Base-by-base conservation (phyloP, 495 filamentous ascomycete species). In the Haplographium delicatum region DNA sequence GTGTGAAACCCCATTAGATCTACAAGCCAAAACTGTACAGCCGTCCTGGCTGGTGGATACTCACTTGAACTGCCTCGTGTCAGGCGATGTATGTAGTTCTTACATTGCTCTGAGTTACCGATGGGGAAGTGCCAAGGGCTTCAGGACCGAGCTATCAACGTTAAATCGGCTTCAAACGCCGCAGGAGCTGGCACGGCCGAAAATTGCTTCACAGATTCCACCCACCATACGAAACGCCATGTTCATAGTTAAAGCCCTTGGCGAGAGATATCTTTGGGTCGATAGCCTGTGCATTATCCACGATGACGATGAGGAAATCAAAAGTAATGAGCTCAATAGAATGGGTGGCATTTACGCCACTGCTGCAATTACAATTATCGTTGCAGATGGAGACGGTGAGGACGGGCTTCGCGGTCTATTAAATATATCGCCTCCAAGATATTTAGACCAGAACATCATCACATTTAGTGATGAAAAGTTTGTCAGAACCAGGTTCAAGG, bases 251-350 rank as follows among this genome's bases (percentile, higher is more conserved):
- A n/a, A 26, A 41, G 35, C 50, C 23, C 27, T 63, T 2, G 54
- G 50, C 11, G 26, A 58, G 28, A 25, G 20, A 2, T 65, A 62
- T 44, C 38, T 65, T 15, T 65, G 62, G 63, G 50, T 60, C 9
- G 63, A 65, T 33, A 35, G 39, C 4, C 43, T 65, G 9, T 65
- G 63, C 51, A 62, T 65, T 25, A 19, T 55, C 3, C 59, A 65
- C 43, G 59, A 64, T 47, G n/a, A n/a, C n/a, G 50, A 58, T 23
- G 11, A 13, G 6, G 54, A 53, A 3, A 28, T 44, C n/a, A 49
- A 60, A 19, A 37, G 22, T 8, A 26, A 28, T n/a, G 43, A 63
- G 20, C 37, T 60, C 7, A 37, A 16, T 13, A 31, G 49, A 9
- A 62, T 64, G 61, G 52, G 42, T 6, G 34, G 39, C 7, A 62